Conservation (phyloP, 768 basidiomycete species). For the Filobasidium floriforme region DNA sequence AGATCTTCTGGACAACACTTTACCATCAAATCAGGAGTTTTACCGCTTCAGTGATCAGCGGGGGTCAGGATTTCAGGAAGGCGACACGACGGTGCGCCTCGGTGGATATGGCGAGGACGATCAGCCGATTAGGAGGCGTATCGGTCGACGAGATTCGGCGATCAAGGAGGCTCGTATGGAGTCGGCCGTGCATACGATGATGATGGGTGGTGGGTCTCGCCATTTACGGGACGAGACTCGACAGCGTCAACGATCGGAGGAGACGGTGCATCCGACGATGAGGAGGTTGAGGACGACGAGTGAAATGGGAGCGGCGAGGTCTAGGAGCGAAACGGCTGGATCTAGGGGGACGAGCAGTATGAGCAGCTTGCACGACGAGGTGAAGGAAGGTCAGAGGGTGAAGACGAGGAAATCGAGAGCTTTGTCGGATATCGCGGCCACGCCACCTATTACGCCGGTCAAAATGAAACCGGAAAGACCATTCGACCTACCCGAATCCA, state of each 20-base stretch:
- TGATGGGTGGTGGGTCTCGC: background rate
- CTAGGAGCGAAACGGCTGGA: conserved; percentile 7
- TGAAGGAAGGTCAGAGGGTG: background rate
- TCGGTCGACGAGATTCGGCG: background rate
- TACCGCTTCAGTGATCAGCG: too few species aligned
- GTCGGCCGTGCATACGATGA: background rate
- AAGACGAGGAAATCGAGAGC: background rate
- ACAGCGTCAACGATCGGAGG: background rate
- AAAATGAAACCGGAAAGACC: background rate
- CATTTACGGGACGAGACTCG: background rate
- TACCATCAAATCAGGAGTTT: too few species aligned
- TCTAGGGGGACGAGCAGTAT: background rate
- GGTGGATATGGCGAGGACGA: background rate
- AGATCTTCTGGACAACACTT: too few species aligned
- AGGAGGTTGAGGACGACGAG: conserved; percentile 6
- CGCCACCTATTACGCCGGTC: background rate
- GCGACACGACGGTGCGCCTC: too few species aligned
- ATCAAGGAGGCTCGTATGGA: conserved; percentile 3
- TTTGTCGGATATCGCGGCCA: conserved; percentile 1
- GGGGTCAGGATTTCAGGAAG: too few species aligned
- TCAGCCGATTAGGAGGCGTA: background rate
- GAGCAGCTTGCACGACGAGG: background rate
- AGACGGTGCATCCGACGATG: background rate
- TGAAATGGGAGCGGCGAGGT: conserved; percentile 7
- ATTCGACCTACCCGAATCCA: background rate